Evolutionary conservation across 768 basidiomycete species (phyloP), one percentile per base, ranked within the genome.

Genomic region (Termitomyces titanicus): DNA sequence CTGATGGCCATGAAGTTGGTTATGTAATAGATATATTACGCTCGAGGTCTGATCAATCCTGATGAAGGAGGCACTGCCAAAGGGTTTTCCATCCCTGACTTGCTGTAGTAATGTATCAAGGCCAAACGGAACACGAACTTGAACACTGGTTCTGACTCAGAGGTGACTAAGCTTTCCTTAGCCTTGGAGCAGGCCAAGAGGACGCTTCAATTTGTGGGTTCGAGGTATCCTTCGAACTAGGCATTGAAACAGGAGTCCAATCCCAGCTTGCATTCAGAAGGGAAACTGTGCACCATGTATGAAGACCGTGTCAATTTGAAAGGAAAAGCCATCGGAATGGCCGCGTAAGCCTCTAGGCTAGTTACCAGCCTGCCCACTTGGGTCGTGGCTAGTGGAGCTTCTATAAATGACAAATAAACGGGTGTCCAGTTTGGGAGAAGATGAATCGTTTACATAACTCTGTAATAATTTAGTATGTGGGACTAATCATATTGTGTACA

Each of bases 241-340:
- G 88, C 83, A 65, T 97, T 97, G 76, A 98, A 97, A 76, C 95
- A 98, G 0, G 89, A 77, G 70, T 98, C 95, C 67, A 96, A 97
- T 51, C 83, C 73, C 49, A 84, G 82, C 70, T 98, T 96, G 72
- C 94, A 97, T 74, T 85, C 81, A 11, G 82, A 74, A 1, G 89
- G 83, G 18, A 97, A 81, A 52, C 92, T 94, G 57, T 85, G 78
- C 0, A 89, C 85, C 90, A 92, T 90, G 54, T 5, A 10, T 18
- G 20, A 3, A 2, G 10, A 24, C n/a, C n/a, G n/a, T n/a, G n/a
- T n/a, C n/a, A n/a, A n/a, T n/a, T n/a, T n/a, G n/a, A n/a, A n/a
- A n/a, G n/a, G n/a, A n/a, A n/a, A n/a, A n/a, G n/a, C n/a, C n/a
- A n/a, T n/a, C n/a, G n/a, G n/a, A n/a, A n/a, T n/a, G n/a, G n/a